Conservation (phyloP, 371 early-diverging fungal genomes). For the Syncephalis plumigaleata region DNA sequence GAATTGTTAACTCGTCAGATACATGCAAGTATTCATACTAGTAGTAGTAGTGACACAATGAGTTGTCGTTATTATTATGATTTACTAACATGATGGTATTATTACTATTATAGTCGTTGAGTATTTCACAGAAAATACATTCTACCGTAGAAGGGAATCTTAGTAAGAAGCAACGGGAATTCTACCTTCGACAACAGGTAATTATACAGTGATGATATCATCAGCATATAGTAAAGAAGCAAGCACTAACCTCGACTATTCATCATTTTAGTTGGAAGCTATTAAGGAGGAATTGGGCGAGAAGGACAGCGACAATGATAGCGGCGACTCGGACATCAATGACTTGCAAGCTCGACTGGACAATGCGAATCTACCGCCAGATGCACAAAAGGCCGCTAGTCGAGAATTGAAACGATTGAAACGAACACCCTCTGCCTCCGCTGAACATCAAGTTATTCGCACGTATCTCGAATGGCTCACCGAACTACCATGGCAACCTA, state of each 20-base stretch:
- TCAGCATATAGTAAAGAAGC: too few species aligned
- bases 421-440: conserved; percentile 49
- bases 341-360: conserved; percentile 28
- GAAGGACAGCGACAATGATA: conserved; percentile 18
- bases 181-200: conserved; percentile 70
- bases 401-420: conserved; percentile 56
- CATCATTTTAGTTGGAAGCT: too few species aligned
- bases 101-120: conserved; percentile 48
- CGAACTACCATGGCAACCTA: conserved; percentile 67
- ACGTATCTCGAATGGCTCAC: conserved; percentile 57
- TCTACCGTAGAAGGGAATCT: conserved; percentile 61
- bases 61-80: too few species aligned
- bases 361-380: conserved; percentile 45
- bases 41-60: too few species aligned
- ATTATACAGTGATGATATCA: too few species aligned
- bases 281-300: conserved; percentile 70
- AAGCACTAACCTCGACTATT: too few species aligned
- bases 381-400: conserved; percentile 39
- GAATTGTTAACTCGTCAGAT: conserved; percentile 59
- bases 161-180: conserved; percentile 64
- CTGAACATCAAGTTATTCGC: conserved; percentile 64
- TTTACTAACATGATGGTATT: too few species aligned
- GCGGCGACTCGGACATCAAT: conserved; percentile 39
- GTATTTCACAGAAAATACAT: conserved; percentile 63
- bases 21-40: too few species aligned